A percentile compares a stretch with the other conserved stretches of the same genome.
Evolutionary conservation across 1,139 yeast species (phyloP).

Genomic region (Nadsonia starkeyi-henricii): DNA sequence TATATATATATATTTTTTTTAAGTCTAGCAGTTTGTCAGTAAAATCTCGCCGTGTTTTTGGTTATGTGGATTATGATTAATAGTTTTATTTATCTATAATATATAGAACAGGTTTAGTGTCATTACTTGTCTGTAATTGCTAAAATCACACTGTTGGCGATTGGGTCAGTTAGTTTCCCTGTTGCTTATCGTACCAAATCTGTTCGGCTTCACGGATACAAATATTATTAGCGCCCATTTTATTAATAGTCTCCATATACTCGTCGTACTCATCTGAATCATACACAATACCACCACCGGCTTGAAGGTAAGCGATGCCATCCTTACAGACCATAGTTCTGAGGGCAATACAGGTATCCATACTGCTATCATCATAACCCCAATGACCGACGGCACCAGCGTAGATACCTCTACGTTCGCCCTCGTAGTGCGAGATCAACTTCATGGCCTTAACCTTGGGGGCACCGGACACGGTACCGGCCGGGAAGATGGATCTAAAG

Average conservation of each 20-base stretch:
- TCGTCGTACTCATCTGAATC: conserved; percentile 95
- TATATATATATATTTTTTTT: too few relatives aligned
- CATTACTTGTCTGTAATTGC: too few relatives aligned
- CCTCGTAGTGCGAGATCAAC: conserved; percentile 74
- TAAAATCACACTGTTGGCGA: too few relatives aligned
- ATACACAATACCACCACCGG: conserved; percentile 95
- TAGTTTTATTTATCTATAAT: too few relatives aligned
- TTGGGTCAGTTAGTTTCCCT: too few relatives aligned
- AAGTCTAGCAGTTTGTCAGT: too few relatives aligned
- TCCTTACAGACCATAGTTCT: conserved; percentile 94
- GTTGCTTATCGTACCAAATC: conserved; percentile 40
- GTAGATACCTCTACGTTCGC: conserved; percentile 87
- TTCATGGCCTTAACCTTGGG: conserved; percentile 97
- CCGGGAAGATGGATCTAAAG: conserved; percentile 92
- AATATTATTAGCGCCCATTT: conserved; percentile 85
- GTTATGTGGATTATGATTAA: too few relatives aligned
- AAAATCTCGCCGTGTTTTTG: too few relatives aligned
- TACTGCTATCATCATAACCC: conserved; percentile 83
- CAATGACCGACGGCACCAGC: conserved; percentile 99
- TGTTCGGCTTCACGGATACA: conserved; percentile 85
- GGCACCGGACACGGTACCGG: conserved; percentile 97
- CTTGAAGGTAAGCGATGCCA: conserved; percentile 83
- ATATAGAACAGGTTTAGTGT: too few relatives aligned
- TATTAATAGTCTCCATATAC: conserved; percentile 91
- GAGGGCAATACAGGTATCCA: conserved; percentile 96